Evolutionary conservation across 192 early-diverging fungal genomes (phyloP).

Genomic region (Coemansia sp.): DNA sequence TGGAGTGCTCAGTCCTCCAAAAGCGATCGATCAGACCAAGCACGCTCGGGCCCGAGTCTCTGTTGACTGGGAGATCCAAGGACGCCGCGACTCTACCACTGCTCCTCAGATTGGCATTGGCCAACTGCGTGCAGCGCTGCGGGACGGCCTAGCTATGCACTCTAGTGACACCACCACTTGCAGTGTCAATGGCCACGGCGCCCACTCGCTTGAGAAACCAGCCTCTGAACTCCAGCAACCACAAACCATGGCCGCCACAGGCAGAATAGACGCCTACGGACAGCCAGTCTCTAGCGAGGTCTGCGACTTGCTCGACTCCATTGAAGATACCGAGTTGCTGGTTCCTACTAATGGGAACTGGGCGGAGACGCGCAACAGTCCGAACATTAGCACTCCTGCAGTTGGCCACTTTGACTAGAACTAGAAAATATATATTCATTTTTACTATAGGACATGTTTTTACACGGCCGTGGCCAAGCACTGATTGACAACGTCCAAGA

Average conservation of each 20-base stretch:
- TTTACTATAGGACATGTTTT: background rate
- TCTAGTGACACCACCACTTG: slow-evolving; percentile 13
- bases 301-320: slow-evolving; percentile 47
- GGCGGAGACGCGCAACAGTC: slow-evolving; percentile 20
- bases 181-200: background rate
- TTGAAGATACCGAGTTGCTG: slow-evolving; percentile 14
- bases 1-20: background rate
- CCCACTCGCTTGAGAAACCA: background rate
- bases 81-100: slow-evolving; percentile 34
- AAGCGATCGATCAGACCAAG: slow-evolving; percentile 33
- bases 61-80: slow-evolving; percentile 50
- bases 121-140: slow-evolving; percentile 49
- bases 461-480: slow-evolving; percentile 67
- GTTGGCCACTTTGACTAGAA: slow-evolving; percentile 34
- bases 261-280: slow-evolving; percentile 14
- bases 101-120: slow-evolving; percentile 45
- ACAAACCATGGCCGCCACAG: background rate
- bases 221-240: background rate
- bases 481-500: slow-evolving; percentile 96
- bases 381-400: slow-evolving; percentile 44
- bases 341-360: background rate
- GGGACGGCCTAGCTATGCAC: slow-evolving; percentile 35
- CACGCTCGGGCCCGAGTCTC: slow-evolving; percentile 53
- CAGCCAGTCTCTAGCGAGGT: slow-evolving; percentile 42
- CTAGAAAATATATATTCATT: background rate